These are phyloP conservation scores for Ceratobasidium papillatum DNA, from an alignment of 1,284 basidiomycete species.

Conservation along the genomic window DNA sequence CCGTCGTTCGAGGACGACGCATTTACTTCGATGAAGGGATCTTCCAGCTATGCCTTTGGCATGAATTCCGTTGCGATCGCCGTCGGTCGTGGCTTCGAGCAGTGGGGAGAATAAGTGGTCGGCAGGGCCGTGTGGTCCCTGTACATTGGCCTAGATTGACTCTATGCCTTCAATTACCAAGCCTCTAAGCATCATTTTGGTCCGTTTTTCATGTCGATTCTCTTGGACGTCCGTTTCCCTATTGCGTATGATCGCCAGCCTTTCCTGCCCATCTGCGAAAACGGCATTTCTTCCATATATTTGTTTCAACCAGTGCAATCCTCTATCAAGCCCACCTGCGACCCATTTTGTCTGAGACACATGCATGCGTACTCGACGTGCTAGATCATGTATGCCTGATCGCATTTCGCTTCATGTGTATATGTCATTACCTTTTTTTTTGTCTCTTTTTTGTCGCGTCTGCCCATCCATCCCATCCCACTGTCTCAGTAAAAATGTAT, in stretches of 20 bases:
- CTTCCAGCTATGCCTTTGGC: constrained; percentile 36
- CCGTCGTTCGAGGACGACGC: constrained; percentile 38
- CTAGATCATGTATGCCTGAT: constrained; percentile 38
- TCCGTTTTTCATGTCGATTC: constrained; percentile 38
- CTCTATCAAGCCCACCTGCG: constrained; percentile 14
- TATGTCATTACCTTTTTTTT: constrained; percentile 17
- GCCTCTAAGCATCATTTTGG: constrained; percentile 35
- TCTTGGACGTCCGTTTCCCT: constrained; percentile 30
- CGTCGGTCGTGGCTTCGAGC: constrained; percentile 27
- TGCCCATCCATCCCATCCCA: constrained; percentile 24
- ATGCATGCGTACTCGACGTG: constrained; percentile 41
- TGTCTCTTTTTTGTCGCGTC: constrained; percentile 6
- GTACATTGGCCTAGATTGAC: constrained; percentile 30
- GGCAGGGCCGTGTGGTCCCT: constrained; percentile 27
- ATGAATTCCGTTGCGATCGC: constrained; percentile 34
- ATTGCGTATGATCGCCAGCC: constrained; percentile 22
- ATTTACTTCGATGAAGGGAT: constrained; percentile 27
- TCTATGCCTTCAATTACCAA: constrained; percentile 20
- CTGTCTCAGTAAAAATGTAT: constrained; percentile 41
- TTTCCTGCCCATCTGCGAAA: constrained; percentile 14
- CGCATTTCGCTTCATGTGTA: constrained; percentile 36
- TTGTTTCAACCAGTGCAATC: constrained; percentile 33
- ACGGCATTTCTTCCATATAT: neutral
- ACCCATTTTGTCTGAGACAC: constrained; percentile 41
- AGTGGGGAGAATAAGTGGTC: constrained; percentile 32